These are phyloP conservation scores for Epichloe hybrida DNA, from an alignment of 2,329 filamentous ascomycete genomes.

Conservation along the genomic window DNA sequence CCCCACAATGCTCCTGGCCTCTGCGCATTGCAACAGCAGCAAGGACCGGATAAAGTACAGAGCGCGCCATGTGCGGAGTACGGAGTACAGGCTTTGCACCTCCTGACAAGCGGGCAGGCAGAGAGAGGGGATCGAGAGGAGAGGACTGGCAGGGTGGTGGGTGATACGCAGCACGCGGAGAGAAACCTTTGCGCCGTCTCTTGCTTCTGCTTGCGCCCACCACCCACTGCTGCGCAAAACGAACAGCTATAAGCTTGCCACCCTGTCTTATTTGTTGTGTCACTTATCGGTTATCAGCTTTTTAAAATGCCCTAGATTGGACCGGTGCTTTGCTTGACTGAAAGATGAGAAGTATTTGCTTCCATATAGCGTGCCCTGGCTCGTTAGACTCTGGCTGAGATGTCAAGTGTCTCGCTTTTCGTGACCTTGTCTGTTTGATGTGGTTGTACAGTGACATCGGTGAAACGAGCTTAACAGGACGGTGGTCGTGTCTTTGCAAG, in stretches of 20 bases:
- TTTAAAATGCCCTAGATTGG: not conserved
- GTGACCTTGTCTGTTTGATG: not conserved
- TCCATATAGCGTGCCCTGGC: not conserved
- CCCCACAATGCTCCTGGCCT: not conserved
- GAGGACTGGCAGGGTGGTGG: too few species aligned
- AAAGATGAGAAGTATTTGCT: not conserved
- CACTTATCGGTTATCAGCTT: not conserved
- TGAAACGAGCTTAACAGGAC: not conserved
- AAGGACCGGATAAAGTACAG: not conserved
- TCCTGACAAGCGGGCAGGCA: not conserved
- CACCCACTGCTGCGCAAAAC: not conserved
- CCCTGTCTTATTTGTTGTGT: slow-evolving; percentile 2
- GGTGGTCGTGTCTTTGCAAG: not conserved
- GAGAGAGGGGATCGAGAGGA: not conserved
- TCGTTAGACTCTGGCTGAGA: not conserved
- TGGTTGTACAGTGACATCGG: not conserved
- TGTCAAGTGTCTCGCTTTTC: not conserved
- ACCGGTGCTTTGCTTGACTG: not conserved
- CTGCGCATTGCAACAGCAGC: not conserved
- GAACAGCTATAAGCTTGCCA: not conserved
- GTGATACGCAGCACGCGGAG: too few species aligned
- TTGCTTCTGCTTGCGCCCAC: not conserved
- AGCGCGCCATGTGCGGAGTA: not conserved
- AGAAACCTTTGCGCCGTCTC: too few species aligned
- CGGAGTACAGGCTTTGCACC: not conserved